A percentile compares a stretch with the other conserved stretches of the same genome.
phyloP scores from a whole-genome alignment of 1,284 basidiomycete species.

The Ustilago loliicola region DNA sequence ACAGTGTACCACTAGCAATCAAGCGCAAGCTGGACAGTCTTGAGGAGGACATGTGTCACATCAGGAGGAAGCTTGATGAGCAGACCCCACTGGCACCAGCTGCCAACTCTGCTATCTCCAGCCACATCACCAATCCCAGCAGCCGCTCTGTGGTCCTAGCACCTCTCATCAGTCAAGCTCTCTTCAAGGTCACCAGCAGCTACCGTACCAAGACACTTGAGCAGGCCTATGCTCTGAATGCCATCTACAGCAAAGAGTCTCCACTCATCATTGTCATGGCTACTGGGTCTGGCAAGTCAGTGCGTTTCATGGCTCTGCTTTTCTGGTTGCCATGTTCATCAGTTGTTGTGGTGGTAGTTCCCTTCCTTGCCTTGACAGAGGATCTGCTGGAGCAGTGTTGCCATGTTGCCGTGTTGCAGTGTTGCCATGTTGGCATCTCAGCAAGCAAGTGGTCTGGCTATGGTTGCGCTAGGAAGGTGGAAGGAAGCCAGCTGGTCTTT shows the following conservation, averaged over 20 bases:
- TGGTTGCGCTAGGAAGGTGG: background rate
- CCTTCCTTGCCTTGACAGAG: slow-evolving; percentile 1
- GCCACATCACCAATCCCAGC: no score
- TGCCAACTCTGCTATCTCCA: no score
- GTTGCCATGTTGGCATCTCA: slow-evolving; percentile 1
- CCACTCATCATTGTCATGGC: no score
- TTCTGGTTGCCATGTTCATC: background rate
- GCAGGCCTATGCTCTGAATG: slow-evolving; percentile 6
- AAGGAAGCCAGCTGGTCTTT: background rate
- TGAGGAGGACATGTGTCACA: background rate
- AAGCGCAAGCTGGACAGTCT: background rate
- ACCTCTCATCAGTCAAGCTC: no score
- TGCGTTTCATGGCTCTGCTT: background rate
- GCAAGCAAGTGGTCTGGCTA: no score
- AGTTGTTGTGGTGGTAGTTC: background rate
- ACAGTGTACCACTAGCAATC: no score
- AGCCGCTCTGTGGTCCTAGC: no score
- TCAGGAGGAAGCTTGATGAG: slow-evolving; percentile 1
- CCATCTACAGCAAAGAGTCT: background rate
- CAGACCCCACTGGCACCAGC: background rate
- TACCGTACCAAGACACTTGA: background rate
- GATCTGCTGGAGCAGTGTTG: background rate
- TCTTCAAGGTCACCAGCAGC: no score
- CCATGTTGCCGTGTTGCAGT: no score
- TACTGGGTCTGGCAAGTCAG: background rate